Evolutionary conservation across 148 eudicot species (phyloP).

Genomic region (Dianthus caryophyllus): DNA sequence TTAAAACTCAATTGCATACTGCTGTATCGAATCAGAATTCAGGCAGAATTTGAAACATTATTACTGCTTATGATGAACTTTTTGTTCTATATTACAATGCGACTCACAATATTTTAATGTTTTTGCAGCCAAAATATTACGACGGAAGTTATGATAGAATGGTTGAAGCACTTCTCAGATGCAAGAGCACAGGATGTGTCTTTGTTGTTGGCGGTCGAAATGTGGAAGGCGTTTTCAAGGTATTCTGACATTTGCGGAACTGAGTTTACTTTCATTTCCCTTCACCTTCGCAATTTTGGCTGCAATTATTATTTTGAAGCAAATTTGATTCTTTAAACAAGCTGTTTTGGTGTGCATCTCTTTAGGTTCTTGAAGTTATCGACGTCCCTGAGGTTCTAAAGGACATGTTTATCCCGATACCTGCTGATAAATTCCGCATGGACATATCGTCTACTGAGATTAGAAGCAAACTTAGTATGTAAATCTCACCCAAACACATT

Average conservation of each 20-base stretch:
- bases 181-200: conserved; percentile 74
- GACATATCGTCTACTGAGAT: conserved; percentile 80
- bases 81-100: neutral
- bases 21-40: too few species aligned
- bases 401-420: conserved; percentile 81
- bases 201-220: conserved; percentile 90
- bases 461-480: conserved; percentile 36
- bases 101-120: neutral
- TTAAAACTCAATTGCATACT: too few species aligned
- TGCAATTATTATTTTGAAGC: too few species aligned
- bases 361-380: conserved; percentile 85
- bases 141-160: conserved; percentile 63
- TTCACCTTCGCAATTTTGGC: neutral
- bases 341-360: neutral
- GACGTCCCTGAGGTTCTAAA: conserved; percentile 62
- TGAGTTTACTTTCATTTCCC: neutral
- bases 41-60: too few species aligned
- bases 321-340: neutral
- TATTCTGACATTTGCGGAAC: conserved; percentile 16
- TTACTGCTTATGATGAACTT: too few species aligned
- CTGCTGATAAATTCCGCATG: conserved; percentile 56
- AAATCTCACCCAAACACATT: too few species aligned
- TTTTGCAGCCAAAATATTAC: conserved; percentile 79
- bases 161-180: conserved; percentile 72
- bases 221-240: conserved; percentile 81